Percentiles rank a stretch among this genome's conserved stretches.
phyloP scores from a whole-genome alignment of 805 yeast species.

The Ascoidea tarda region DNA sequence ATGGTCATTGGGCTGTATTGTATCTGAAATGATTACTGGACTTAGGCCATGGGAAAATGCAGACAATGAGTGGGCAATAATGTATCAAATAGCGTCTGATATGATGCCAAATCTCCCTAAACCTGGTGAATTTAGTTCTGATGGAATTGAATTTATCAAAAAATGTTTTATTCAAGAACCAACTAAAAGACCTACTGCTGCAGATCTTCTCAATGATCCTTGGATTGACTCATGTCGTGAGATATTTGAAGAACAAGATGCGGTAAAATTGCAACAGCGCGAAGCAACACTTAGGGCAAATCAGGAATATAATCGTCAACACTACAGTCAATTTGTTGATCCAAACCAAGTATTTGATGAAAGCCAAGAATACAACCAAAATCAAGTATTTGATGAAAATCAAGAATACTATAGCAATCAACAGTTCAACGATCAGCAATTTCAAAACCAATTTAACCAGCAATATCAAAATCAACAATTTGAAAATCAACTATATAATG shows the following conservation, averaged over 20 bases:
- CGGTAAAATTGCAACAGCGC: no score
- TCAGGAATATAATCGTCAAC: no score
- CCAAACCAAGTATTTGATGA: not conserved
- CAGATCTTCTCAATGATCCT: slow-evolving; percentile 74
- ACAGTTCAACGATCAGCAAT: no score
- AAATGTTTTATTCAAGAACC: slow-evolving; percentile 80
- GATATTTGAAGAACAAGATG: no score
- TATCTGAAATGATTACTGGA: slow-evolving; percentile 94
- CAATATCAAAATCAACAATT: no score
- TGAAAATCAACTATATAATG: not conserved
- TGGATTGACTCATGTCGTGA: slow-evolving; percentile 29
- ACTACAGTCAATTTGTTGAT: no score
- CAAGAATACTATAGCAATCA: not conserved
- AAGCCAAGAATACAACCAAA: not conserved
- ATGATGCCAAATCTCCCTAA: slow-evolving; percentile 79
- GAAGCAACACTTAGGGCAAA: no score
- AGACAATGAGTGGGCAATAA: slow-evolving; percentile 96
- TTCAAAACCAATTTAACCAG: no score
- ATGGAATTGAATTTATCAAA: slow-evolving; percentile 57
- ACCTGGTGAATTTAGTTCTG: slow-evolving; percentile 59
- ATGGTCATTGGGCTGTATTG: slow-evolving; percentile 80
- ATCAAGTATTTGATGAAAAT: not conserved
- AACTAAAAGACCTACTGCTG: slow-evolving; percentile 64
- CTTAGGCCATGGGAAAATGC: slow-evolving; percentile 91
- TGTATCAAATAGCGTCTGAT: slow-evolving; percentile 97